Evolutionary conservation across 2,329 filamentous ascomycete genomes (phyloP), one percentile per base, ranked within the genome.

Genomic region (Dactylellina haptotyla): DNA sequence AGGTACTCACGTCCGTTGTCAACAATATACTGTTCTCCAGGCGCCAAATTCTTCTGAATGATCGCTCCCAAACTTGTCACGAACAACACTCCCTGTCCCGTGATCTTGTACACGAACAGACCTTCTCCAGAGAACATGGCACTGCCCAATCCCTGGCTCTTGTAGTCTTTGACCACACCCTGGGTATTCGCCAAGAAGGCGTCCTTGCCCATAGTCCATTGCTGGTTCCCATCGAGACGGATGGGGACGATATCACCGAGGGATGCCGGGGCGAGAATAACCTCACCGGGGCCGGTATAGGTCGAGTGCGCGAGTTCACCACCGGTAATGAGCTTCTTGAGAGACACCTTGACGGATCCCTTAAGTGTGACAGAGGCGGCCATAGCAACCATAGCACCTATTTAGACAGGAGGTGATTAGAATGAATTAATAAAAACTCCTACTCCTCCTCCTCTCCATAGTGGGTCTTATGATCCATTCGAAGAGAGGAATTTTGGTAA

Each of bases 111-210:
- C 9, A 97, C 88, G 81, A 93, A 98, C 26, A 97, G 80, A 0
- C 95, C 95, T 81, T 98, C 95, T 0, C 95, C 95, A 18, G 89
- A 93, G 81, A 99, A 98, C 81, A 98, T 91, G 18, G 91, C 93
- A 81, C 98, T 98, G 69, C 89, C 87, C 20, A 99, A 82, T 0
- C 91, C 87, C 80, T 98, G 95, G 34, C 88, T 87, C 83, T 97
- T 93, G 79, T 92, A 91, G 70, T 97, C 91, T 77, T 92, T 94
- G n/a, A 87, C 80, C 9, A 98, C 87, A n/a, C 92, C 92, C 79
- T 94, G 89, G 0, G 95, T 98, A 65, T 86, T 88, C 0, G 91
- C 93, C 18, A 99, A 82, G 78, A 93, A 98, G 0, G 91, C 89
- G 80, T 98, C 94, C 75, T 90, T 89, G 25, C 93, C 92, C 0